These are phyloP conservation scores for Podospora comata DNA, from an alignment of 495 filamentous ascomycete genomes.

Conservation along the genomic window DNA sequence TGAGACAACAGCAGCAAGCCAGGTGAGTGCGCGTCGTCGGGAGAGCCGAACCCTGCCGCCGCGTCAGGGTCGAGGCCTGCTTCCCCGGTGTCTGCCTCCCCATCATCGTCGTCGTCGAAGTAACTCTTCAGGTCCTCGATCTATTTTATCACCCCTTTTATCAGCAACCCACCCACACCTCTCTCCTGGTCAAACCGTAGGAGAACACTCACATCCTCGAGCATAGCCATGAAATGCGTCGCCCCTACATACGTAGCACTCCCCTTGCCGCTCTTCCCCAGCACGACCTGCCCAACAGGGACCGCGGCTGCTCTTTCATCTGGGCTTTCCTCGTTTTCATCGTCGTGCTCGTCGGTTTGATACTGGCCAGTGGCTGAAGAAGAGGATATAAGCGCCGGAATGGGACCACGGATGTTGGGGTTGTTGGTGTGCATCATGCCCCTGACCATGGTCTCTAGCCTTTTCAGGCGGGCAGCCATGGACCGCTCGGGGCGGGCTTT, in stretches of 20 bases:
- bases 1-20: constrained; percentile 35
- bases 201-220: constrained; percentile 45
- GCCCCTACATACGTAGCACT: constrained; percentile 46
- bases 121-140: constrained; percentile 47
- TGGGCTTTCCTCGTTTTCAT: not conserved
- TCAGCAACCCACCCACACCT: not conserved
- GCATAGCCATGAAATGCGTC: constrained; percentile 56
- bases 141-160: constrained; percentile 20
- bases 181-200: not conserved
- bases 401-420: constrained; percentile 3
- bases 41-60: constrained; percentile 11
- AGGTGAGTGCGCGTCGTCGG: constrained; percentile 30
- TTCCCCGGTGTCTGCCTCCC: constrained; percentile 18
- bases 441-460: constrained; percentile 53
- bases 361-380: not conserved
- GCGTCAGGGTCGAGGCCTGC: constrained; percentile 22
- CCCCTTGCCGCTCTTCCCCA: constrained; percentile 29
- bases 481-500: constrained; percentile 38
- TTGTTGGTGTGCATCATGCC: constrained; percentile 42
- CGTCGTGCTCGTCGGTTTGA: not conserved
- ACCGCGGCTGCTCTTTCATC: constrained; percentile 15
- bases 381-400: not conserved
- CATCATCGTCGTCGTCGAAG: constrained; percentile 43
- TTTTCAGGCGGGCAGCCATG: constrained; percentile 51
- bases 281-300: constrained; percentile 30